phyloP scores from a whole-genome alignment of 2,329 filamentous ascomycete species.

The Aureobasidium sp. region DNA sequence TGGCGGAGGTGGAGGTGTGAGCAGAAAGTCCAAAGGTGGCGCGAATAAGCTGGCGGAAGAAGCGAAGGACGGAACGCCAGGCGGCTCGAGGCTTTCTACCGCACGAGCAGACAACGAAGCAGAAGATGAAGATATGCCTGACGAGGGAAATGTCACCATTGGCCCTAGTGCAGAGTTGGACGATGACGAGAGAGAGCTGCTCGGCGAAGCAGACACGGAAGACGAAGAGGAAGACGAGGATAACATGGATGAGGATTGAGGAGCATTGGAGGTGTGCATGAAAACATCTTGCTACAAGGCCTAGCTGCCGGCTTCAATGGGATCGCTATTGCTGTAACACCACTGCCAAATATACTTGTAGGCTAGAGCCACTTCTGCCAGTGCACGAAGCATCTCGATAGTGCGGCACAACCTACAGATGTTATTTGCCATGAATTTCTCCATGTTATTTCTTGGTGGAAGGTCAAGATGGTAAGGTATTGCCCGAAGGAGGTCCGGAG shows the following conservation, averaged over 20 bases:
- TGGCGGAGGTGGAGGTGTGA: not conserved
- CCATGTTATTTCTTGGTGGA: not conserved
- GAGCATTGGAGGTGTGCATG: not conserved
- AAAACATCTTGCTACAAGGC: not conserved
- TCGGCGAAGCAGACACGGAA: conserved; percentile 32
- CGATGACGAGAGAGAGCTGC: conserved; percentile 32
- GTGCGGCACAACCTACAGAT: too few relatives aligned
- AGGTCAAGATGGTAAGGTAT: not conserved
- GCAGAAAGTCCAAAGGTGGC: conserved; percentile 15
- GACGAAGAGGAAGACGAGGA: conserved; percentile 33
- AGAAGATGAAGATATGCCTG: conserved; percentile 18
- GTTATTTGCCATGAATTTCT: too few relatives aligned
- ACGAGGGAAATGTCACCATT: conserved; percentile 21
- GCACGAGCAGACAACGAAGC: not conserved
- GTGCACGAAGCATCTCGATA: too few relatives aligned
- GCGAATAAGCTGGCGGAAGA: not conserved
- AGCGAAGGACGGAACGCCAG: not conserved
- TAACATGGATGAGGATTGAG: conserved; percentile 25
- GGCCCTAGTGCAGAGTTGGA: conserved; percentile 27
- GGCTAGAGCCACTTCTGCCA: not conserved
- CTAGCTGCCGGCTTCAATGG: not conserved
- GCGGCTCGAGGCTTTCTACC: not conserved
- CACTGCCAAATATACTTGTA: not conserved
- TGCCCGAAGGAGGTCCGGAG: not conserved
- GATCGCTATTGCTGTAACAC: not conserved